Base-by-base conservation (phyloP, 2,329 filamentous ascomycete species). In the Hypoxylon sp. region DNA sequence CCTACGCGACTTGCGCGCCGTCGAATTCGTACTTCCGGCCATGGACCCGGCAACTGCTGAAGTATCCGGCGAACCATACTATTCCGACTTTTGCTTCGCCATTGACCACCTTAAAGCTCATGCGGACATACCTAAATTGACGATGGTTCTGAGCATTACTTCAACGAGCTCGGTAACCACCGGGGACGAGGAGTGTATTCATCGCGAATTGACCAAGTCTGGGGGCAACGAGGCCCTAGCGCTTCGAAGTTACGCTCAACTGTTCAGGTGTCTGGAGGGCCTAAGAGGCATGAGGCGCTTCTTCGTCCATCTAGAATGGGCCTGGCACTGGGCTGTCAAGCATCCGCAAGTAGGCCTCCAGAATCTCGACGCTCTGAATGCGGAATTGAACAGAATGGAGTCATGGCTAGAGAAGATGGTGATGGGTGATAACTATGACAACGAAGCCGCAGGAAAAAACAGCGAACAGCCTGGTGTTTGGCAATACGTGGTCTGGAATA, bases 11-110 rank as follows among this genome's bases (percentile, higher is more conserved):
- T 21, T 62, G 13, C 50, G 55, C 27, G 35, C 42, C 10, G 10
- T 58, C 15, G 58, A 62, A 26, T 33, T 57, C 21, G 26, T 62
- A n/a, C 51, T 62, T 33, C 58, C 58, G 10, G 17, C 38, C n/a
- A 31, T 49, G 15, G 15, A 48, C 17, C 26, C 24, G 9, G 5
- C 37, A 18, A 20, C 7, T 15, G 11, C 5, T 10, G 23, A 8
- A 3, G 21, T 31, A 8, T 15, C 24, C 3, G 9, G 15, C n/a
- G 47, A 48, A 2, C 41, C 47, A 13, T 33, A 43, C 21, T 58
- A 53, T 27, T 21, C 40, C 18, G 58, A 62, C 46, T 57, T 40
- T n/a, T 55, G 58, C 41, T 58, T 52, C 21, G 58, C 55, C 3
- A 45, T 62, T 23, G 40, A 54, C 17, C 46, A 58, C 35, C 55